Base-by-base conservation (phyloP, 768 basidiomycete genomes). In the Galerina marginata region DNA sequence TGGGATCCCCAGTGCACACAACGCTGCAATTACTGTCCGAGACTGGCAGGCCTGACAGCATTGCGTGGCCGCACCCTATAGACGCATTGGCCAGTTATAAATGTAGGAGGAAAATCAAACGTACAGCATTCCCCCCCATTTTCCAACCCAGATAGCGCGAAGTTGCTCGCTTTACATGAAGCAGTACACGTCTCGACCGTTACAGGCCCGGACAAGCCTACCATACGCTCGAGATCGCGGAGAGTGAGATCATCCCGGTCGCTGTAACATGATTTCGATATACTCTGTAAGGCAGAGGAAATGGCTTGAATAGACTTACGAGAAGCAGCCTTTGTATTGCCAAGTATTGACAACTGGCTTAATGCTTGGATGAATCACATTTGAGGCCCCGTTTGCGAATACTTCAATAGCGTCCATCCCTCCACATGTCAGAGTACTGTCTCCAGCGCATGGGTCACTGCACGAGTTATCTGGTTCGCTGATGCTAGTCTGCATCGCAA, bases 371-470 rank as follows among this genome's bases (percentile, higher is more conserved):
- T 58, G 51, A n/a, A 60, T 60, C 9, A 60, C 54, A 5, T 55
- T 55, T 14, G 50, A 43, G 23, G 47, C 47, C 51, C 20, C 56
- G 39, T 64, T 64, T 16, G 60, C 45, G 58, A 54, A 67, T n/a
- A 67, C 44, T 54, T 59, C 60, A 40, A 67, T 59, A 46, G 51
- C 47, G 15, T 55, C 55, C 1, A 52, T 76, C 2, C 78, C 82
- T 14, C 84, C 84, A 62, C 83, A 85, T 11, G 65, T 62, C 63
- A 86, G 78, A 12, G 70, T 67, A 6, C 75, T 37, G 59, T 85
- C 74, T 9, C 83, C 83, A 0, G 70, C 72, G 65, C 84, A 86
- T 23, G 75, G 56, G 70, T 79, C 76, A 61, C 71, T 74, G 60
- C 84, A 85, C 29, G 80, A 72, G 6, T 49, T 61, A 47, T 20